Base-by-base conservation (phyloP, 306 rosid genomes). In the Cucurbita maxima region DNA sequence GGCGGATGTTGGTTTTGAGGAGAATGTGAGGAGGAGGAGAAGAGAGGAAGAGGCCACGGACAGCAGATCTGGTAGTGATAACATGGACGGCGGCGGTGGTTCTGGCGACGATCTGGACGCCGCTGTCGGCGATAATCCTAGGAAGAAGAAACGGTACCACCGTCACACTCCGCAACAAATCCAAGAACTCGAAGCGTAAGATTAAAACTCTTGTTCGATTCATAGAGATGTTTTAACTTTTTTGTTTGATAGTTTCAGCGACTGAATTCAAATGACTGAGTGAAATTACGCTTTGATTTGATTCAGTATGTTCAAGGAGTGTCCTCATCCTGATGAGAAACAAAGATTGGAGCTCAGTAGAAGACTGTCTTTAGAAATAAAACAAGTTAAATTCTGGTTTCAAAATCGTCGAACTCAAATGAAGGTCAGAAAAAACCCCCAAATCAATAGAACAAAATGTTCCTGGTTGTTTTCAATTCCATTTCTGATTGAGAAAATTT, bases 81-180 rank as follows among this genome's bases (percentile, higher is more conserved):
- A 90, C 76, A 81, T 92, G 83, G 98, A 90, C 53, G 90, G 75
- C 47, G 92, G 78, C 57, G 90, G 75, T 45, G 92, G 78, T 43
- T 94, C 98, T 15, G 97, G 97, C 60, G 97, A 94, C 60, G 97
- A 94, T 71, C 90, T 76, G 19, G 98, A 93, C 61, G 97, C 85
- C 13, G 82, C 85, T 10, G 82, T 4, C 77, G 96, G 86, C 81
- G 76, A 83, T 5, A 93, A 83, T 44, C 89, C 92, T 1, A 82
- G 90, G 25, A 94, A 94, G 53, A 94, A 90, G 52, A 85, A 64
- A 6, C 71, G 97, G 0, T 94, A 94, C 83, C 98, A 90, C 90
- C 94, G 98, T 81, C 98, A 94, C 82, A 94, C 97, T 10, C 97
- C 97, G 76, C 94, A 94, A 76, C 98, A 94, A 79, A 94, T 94